phyloP scores from a whole-genome alignment of 2,329 filamentous ascomycete species.

The Ramularia collo-cygni region DNA sequence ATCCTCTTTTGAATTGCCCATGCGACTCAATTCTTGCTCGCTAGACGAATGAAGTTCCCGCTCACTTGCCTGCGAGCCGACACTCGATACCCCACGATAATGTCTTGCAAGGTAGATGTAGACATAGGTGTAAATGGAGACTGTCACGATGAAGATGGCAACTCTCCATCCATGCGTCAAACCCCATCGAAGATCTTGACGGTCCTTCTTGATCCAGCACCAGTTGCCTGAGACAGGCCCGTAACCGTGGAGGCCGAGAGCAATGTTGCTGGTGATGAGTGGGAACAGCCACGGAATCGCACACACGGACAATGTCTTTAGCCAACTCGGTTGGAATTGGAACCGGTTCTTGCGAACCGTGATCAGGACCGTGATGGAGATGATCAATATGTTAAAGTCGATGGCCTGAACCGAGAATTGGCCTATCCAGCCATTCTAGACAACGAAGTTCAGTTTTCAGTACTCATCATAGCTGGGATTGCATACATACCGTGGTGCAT shows the following conservation, averaged over 20 bases:
- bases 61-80: too few species aligned
- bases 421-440: constrained; percentile 38
- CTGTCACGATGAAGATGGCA: constrained; percentile 36
- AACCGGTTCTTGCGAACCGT: constrained; percentile 33
- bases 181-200: constrained; percentile 38
- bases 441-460: too few species aligned
- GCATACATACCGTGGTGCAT: constrained; percentile 26
- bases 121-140: constrained; percentile 39
- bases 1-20: too few species aligned
- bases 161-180: constrained; percentile 44
- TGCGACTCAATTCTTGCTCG: too few species aligned
- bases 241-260: constrained; percentile 27
- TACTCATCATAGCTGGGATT: too few species aligned
- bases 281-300: constrained; percentile 37
- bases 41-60: neutral
- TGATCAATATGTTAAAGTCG: constrained; percentile 40
- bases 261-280: constrained; percentile 32
- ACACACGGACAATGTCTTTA: constrained; percentile 31
- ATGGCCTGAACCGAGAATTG: constrained; percentile 41
- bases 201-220: constrained; percentile 41
- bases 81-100: constrained; percentile 11
- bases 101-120: constrained; percentile 31
- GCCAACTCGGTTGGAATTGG: constrained; percentile 24
- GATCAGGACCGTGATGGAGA: constrained; percentile 38
- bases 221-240: constrained; percentile 42